A percentile compares a stretch with the other conserved stretches of the same genome.
These are phyloP conservation scores for Trichoderma koningii DNA, from an alignment of 2,329 filamentous ascomycete genomes.

Conservation along the genomic window DNA sequence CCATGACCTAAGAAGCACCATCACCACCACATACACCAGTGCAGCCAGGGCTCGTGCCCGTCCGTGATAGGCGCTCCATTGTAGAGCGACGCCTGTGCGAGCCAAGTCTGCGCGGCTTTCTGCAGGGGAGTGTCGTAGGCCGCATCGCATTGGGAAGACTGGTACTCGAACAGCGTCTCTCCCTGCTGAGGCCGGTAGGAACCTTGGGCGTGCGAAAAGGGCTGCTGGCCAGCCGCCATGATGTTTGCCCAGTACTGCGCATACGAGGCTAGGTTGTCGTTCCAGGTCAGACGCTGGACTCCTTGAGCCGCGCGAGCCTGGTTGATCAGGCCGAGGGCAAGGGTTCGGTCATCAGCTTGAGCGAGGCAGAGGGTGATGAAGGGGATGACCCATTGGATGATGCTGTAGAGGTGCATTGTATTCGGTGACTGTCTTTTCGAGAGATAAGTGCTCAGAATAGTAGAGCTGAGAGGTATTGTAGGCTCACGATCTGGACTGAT, in stretches of 20 bases:
- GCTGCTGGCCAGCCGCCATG: conserved; percentile 37
- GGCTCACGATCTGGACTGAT: neutral
- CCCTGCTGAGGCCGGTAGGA: conserved; percentile 40
- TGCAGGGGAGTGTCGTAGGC: conserved; percentile 38
- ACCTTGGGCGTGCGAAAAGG: conserved; percentile 39
- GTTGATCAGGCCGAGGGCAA: conserved; percentile 38
- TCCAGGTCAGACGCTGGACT: conserved; percentile 37
- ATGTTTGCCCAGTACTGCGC: conserved; percentile 42
- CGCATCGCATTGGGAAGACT: conserved; percentile 36
- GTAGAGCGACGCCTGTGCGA: conserved; percentile 38
- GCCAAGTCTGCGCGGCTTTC: conserved; percentile 38
- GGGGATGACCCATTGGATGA: conserved; percentile 27
- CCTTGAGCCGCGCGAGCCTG: conserved; percentile 37
- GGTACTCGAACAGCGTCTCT: conserved; percentile 40
- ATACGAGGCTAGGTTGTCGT: conserved; percentile 37
- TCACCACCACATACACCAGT: conserved; percentile 39
- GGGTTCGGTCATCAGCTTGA: conserved; percentile 33
- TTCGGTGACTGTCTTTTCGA: neutral
- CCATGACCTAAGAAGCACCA: neutral
- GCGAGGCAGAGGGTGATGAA: conserved; percentile 14
- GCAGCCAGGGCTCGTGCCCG: conserved; percentile 41
- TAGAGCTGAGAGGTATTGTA: neutral
- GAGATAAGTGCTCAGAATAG: no score
- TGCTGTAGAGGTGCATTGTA: conserved; percentile 12
- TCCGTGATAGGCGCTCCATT: conserved; percentile 37